A percentile compares a stretch with the other conserved stretches of the same genome.
Evolutionary conservation across 1,284 basidiomycete genomes (phyloP).

Genomic region (Fomitopsis pinicola): DNA sequence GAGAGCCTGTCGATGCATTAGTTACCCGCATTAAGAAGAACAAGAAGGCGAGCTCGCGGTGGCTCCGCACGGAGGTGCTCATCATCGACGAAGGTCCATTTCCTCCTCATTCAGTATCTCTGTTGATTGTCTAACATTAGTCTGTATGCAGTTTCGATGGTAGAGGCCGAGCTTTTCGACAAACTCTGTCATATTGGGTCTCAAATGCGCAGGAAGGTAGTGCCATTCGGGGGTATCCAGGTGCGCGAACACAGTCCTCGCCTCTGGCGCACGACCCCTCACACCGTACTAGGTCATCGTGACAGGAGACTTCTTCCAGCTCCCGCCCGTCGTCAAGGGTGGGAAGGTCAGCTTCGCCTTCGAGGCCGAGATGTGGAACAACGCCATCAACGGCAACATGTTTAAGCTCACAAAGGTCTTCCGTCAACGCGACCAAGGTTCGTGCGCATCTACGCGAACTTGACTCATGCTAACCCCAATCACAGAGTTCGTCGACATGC

Average conservation of each 20-base stretch:
- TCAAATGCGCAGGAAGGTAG: slow-evolving; percentile 46
- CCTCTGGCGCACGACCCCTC: slow-evolving; percentile 1
- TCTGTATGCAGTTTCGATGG: slow-evolving; percentile 74
- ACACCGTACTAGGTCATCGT: slow-evolving; percentile 60
- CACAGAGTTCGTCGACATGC: slow-evolving; percentile 81
- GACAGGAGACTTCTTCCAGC: slow-evolving; percentile 91
- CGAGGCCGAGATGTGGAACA: slow-evolving; percentile 74
- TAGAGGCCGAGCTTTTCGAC: slow-evolving; percentile 85
- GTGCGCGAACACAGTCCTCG: slow-evolving; percentile 34
- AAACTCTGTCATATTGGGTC: slow-evolving; percentile 75
- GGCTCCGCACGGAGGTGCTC: slow-evolving; percentile 73
- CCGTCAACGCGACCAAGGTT: slow-evolving; percentile 61
- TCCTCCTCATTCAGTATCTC: too few species aligned
- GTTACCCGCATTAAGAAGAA: slow-evolving; percentile 63
- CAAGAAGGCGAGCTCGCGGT: slow-evolving; percentile 63
- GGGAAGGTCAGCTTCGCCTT: slow-evolving; percentile 68
- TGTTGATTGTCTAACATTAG: not conserved
- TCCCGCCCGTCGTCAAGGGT: slow-evolving; percentile 80
- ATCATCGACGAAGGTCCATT: slow-evolving; percentile 86
- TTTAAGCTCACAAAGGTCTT: slow-evolving; percentile 65
- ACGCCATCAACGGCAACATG: slow-evolving; percentile 46
- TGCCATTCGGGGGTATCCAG: slow-evolving; percentile 89
- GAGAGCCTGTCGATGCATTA: slow-evolving; percentile 54
- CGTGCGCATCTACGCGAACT: too few species aligned
- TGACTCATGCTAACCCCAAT: not conserved